Evolutionary conservation across 106 monocot species (phyloP).

Genomic region (Dactylorhiza incarnata): DNA sequence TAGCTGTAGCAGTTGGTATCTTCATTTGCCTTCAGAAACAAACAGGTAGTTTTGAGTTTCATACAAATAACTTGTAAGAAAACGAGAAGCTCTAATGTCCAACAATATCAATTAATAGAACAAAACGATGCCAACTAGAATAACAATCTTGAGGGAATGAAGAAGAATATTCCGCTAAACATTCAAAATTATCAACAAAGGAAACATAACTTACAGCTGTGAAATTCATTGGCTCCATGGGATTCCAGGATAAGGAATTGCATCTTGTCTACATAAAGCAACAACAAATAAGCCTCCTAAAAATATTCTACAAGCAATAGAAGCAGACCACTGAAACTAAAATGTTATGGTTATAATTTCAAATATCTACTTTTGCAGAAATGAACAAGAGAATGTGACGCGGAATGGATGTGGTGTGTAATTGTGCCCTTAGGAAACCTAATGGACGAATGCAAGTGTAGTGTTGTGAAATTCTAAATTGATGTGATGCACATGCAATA

Average conservation of each 20-base stretch:
- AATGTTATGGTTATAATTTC: not conserved
- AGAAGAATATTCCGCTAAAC: not conserved
- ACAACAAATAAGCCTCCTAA: constrained; percentile 6
- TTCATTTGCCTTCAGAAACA: constrained; percentile 82
- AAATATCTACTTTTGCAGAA: not conserved
- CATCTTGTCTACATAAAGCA: constrained; percentile 72
- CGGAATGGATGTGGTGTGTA: too few species aligned
- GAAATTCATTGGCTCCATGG: constrained; percentile 99
- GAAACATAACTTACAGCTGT: constrained; percentile 69
- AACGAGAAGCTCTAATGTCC: not conserved
- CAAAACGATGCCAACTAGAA: not conserved
- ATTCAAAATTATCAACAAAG: constrained; percentile 1
- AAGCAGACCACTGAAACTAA: not conserved
- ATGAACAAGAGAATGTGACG: not conserved
- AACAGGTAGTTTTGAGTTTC: constrained; percentile 1
- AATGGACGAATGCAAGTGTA: too few species aligned
- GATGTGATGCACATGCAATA: too few species aligned
- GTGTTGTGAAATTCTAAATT: too few species aligned
- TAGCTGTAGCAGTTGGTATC: constrained; percentile 92
- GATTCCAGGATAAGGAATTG: constrained; percentile 94
- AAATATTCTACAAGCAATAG: not conserved
- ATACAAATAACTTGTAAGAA: not conserved
- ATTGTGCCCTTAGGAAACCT: too few species aligned
- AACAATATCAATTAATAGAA: not conserved
- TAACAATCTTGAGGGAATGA: not conserved